phyloP scores from a whole-genome alignment of 495 filamentous ascomycete genomes.

The Geoglossum glabrum region DNA sequence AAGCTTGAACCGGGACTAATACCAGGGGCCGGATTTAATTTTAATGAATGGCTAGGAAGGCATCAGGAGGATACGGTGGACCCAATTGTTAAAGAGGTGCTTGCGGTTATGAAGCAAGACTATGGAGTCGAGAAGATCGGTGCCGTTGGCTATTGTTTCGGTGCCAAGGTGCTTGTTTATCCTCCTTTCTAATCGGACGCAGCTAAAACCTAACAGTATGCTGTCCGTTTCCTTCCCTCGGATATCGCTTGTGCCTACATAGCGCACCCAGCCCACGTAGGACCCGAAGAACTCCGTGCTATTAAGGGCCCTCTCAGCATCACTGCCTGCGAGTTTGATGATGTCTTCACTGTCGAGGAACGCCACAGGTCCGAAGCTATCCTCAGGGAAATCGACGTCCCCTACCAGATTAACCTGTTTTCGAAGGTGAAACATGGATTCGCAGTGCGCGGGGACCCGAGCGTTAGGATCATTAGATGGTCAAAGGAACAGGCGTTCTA shows the following conservation, averaged over 20 bases:
- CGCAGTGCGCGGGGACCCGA: slow-evolving; percentile 46
- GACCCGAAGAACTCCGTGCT: slow-evolving; percentile 51
- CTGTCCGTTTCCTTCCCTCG: slow-evolving; percentile 16
- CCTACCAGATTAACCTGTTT: slow-evolving; percentile 70
- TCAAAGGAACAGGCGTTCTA: slow-evolving; percentile 73
- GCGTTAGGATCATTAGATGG: slow-evolving; percentile 39
- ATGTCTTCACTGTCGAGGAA: slow-evolving; percentile 56
- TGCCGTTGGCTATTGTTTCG: slow-evolving; percentile 65
- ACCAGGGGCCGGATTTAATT: slow-evolving; percentile 36
- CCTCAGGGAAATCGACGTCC: slow-evolving; percentile 38
- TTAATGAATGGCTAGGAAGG: slow-evolving; percentile 36
- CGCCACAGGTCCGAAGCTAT: slow-evolving; percentile 42
- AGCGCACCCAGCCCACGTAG: slow-evolving; percentile 63
- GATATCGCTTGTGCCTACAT: slow-evolving; percentile 12
- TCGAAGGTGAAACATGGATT: slow-evolving; percentile 64
- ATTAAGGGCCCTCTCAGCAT: slow-evolving; percentile 57
- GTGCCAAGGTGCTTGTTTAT: slow-evolving; percentile 21
- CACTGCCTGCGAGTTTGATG: slow-evolving; percentile 58
- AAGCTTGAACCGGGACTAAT: slow-evolving; percentile 34
- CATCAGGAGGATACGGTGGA: slow-evolving; percentile 42
- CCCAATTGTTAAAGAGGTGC: slow-evolving; percentile 36
- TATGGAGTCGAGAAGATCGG: slow-evolving; percentile 49
- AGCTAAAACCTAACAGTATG: slow-evolving; percentile 11
- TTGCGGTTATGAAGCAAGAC: slow-evolving; percentile 35
- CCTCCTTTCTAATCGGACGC: background rate